Conservation (phyloP, 1,284 basidiomycete genomes). For the Rhizoctonia solani region DNA sequence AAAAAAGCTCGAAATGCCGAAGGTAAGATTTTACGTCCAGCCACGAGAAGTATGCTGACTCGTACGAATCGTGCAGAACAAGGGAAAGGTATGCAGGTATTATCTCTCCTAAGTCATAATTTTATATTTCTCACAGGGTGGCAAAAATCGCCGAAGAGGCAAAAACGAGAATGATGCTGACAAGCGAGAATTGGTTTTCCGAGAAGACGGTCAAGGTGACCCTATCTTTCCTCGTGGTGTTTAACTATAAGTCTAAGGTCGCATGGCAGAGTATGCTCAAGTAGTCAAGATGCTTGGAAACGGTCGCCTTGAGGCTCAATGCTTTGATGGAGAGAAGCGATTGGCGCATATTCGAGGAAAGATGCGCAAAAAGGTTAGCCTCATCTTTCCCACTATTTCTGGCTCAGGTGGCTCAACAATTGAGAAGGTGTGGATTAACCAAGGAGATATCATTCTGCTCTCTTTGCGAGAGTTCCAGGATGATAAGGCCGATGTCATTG, state of each 20-base stretch:
- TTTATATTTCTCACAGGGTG: constrained; percentile 64
- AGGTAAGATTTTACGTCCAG: constrained; percentile 18
- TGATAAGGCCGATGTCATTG: constrained; percentile 98
- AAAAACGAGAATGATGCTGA: constrained; percentile 99
- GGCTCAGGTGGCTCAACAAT: background rate
- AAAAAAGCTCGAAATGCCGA: constrained; percentile 19
- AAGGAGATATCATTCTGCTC: constrained; percentile 95
- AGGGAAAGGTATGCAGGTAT: constrained; percentile 66
- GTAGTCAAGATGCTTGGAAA: constrained; percentile 99
- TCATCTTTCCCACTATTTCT: background rate
- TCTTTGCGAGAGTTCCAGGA: constrained; percentile 99
- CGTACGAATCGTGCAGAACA: constrained; percentile 57
- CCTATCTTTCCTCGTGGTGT: constrained; percentile 38
- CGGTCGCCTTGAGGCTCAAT: constrained; percentile 93
- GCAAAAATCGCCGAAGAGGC: constrained; percentile 98
- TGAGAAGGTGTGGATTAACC: constrained; percentile 95
- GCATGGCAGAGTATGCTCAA: constrained; percentile 85
- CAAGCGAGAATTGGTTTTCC: constrained; percentile 98
- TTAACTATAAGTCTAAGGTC: background rate
- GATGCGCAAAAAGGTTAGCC: constrained; percentile 95
- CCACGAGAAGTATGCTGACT: constrained; percentile 11
- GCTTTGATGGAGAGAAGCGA: constrained; percentile 98
- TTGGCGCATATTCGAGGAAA: constrained; percentile 98
- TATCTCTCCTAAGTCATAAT: background rate
- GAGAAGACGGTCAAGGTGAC: constrained; percentile 93